Evolutionary conservation across 768 basidiomycete species (phyloP).

Genomic region (Tephrocybe sp.): DNA sequence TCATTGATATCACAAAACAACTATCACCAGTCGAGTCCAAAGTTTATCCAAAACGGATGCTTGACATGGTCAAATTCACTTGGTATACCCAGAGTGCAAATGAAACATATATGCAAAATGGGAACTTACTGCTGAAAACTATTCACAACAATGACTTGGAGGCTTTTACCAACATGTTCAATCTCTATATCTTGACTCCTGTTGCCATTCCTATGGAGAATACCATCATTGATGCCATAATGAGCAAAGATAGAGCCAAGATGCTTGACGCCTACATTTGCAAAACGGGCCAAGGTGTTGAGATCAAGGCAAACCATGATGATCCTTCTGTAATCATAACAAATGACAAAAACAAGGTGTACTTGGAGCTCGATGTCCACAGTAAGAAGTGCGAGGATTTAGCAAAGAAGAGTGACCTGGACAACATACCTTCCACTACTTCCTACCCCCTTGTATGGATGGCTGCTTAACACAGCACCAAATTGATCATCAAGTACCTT

Average conservation of each 20-base stretch:
- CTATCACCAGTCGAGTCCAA: constrained; percentile 42
- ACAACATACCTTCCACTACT: constrained; percentile 24
- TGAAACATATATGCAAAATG: constrained; percentile 3
- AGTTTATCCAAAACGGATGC: constrained; percentile 36
- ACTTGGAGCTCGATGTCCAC: constrained; percentile 61
- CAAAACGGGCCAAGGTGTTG: constrained; percentile 44
- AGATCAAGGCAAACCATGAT: constrained; percentile 25
- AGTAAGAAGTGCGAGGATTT: constrained; percentile 61
- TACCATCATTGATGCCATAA: constrained; percentile 25
- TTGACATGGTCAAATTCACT: constrained; percentile 20
- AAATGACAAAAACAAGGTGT: constrained; percentile 43
- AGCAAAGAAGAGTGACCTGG: constrained; percentile 49
- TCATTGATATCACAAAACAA: constrained; percentile 53
- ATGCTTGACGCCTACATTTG: constrained; percentile 61
- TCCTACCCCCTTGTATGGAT: constrained; percentile 41
- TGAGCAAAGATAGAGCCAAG: constrained; percentile 40
- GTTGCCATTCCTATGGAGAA: constrained; percentile 24
- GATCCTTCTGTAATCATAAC: constrained; percentile 24
- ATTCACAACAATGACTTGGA: constrained; percentile 49
- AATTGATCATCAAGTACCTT: constrained; percentile 47
- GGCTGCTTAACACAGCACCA: constrained; percentile 33
- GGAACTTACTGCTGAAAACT: constrained; percentile 32
- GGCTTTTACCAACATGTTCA: constrained; percentile 46
- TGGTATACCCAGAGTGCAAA: constrained; percentile 4
- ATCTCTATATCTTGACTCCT: constrained; percentile 40